These are phyloP conservation scores for Macadamia integrifolia DNA, from an alignment of 164 flowering plant species.

Conservation along the genomic window DNA sequence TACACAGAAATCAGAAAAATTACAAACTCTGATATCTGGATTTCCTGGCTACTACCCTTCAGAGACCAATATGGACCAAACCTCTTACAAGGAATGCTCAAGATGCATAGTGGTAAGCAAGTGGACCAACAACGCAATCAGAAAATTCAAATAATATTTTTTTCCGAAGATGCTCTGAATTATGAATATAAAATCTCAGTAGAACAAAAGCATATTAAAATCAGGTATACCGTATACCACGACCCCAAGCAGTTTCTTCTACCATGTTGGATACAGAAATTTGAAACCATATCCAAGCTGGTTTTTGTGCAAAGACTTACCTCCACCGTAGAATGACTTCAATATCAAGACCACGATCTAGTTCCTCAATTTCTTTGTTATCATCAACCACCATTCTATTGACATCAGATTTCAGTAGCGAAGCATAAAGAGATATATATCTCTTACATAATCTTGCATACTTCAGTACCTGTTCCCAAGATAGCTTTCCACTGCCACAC, in stretches of 20 bases:
- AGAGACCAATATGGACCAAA: neutral
- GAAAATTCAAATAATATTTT: neutral
- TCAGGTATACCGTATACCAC: too few relatives aligned
- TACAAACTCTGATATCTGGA: neutral
- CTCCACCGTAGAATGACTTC: slow-evolving; percentile 95
- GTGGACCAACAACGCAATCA: neutral
- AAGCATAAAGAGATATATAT: slow-evolving; percentile 81
- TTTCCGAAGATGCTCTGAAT: neutral
- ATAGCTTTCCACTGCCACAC: slow-evolving; percentile 68
- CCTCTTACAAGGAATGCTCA: neutral
- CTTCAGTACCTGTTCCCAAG: slow-evolving; percentile 90
- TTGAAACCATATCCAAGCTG: neutral
- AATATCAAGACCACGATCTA: slow-evolving; percentile 85
- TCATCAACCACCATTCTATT: slow-evolving; percentile 65
- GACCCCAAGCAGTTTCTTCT: too few relatives aligned
- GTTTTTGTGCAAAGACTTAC: slow-evolving; percentile 26
- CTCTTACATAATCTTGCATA: slow-evolving; percentile 72
- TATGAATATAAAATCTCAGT: neutral
- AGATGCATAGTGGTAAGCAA: neutral
- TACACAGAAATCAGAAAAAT: too few relatives aligned
- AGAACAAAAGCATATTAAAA: neutral
- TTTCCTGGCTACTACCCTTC: neutral
- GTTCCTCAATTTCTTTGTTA: slow-evolving; percentile 71
- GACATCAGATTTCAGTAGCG: slow-evolving; percentile 74
- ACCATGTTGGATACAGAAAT: too few relatives aligned